Base-by-base conservation (phyloP, 129 eudicot genomes). In the Dittrichia graveolens region DNA sequence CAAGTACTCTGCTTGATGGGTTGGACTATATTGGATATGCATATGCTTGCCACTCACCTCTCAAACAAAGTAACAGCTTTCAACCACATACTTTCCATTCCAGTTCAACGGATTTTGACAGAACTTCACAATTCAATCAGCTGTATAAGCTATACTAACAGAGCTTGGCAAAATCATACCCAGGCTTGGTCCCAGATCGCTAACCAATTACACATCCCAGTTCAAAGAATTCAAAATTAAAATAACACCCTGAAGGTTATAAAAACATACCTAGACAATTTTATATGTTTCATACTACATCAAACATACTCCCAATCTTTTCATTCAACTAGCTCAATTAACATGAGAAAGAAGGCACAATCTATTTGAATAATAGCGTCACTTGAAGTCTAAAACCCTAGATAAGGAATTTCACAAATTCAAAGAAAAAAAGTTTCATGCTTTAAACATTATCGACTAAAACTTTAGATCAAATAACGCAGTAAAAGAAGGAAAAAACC, bases 401-500 rank as follows among this genome's bases (percentile, higher is more conserved):
- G 8, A 42, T 47, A 35, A 13, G 6, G 14, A 43, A 61, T 7
- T 69, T 69, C 47, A 62, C 50, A 34, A 53, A 41, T 45, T 15
- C 54, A 44, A 15, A 40, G 31, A 55, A 13, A 9, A 24, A 40
- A 15, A 11, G 44, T 3, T 10, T 4, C 35, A 50, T 0, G 38
- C 45, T 59, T 6, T 31, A 34, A 62, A 52, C 62, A 40, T 37
- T 16, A 71, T 46, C 61, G 46, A 55, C 12, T 18, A 44, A 45
- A 53, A 64, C 56, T 42, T 2, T 45, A 79, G 66, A 74, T 80
- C 76, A 79, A 64, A 39, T 11, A 72, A 10, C 9, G 4, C 11
- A 58, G 18, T 55, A 64, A 40, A 66, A 73, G 72, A 68, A 58
- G 18, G 55, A 64, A 31, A 66, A 73, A 77, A 68, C 78, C 76